A percentile compares a stretch with the other conserved stretches of the same genome.
phyloP scores from a whole-genome alignment of 208 protist species.

The Trypanosoma lewisi region DNA sequence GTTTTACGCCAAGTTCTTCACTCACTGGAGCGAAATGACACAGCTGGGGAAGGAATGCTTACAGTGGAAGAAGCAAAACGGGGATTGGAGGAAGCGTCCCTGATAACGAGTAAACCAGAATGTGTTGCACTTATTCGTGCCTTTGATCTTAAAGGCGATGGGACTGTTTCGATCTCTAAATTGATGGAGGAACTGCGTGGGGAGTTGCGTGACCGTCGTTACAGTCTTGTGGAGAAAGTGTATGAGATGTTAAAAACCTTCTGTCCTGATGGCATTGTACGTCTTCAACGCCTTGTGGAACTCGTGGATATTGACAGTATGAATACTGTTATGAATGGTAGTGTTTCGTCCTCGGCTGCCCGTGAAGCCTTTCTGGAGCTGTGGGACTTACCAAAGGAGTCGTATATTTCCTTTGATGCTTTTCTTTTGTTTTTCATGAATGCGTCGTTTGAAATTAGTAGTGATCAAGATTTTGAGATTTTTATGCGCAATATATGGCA shows the following conservation, averaged over 20 bases:
- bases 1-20: slow-evolving; percentile 55
- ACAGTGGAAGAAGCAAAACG: slow-evolving; percentile 67
- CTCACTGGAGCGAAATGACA: slow-evolving; percentile 31
- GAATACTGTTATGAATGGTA: slow-evolving; percentile 37
- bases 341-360: slow-evolving; percentile 40
- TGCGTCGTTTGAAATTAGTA: slow-evolving; percentile 67
- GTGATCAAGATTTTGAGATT: slow-evolving; percentile 81
- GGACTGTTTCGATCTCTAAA: slow-evolving; percentile 35
- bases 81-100: slow-evolving; percentile 40
- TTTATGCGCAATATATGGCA: slow-evolving; percentile 89
- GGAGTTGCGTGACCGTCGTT: slow-evolving; percentile 59
- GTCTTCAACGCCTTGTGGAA: slow-evolving; percentile 42
- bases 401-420: slow-evolving; percentile 46
- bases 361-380: slow-evolving; percentile 51
- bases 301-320: slow-evolving; percentile 69
- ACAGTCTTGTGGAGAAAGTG: slow-evolving; percentile 53
- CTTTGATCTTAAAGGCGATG: slow-evolving; percentile 53
- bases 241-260: slow-evolving; percentile 66
- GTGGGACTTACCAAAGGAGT: slow-evolving; percentile 49
- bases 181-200: slow-evolving; percentile 73
- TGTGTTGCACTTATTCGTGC: slow-evolving; percentile 66
- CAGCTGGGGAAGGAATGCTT: slow-evolving; percentile 33
- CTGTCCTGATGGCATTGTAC: slow-evolving; percentile 44
- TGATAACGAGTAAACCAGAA: slow-evolving; percentile 48
- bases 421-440: slow-evolving; percentile 81